Percentiles rank a stretch among this genome's conserved stretches.
Evolutionary conservation across 257 asterid species (phyloP).

Genomic region (Linderniella brevidens): DNA sequence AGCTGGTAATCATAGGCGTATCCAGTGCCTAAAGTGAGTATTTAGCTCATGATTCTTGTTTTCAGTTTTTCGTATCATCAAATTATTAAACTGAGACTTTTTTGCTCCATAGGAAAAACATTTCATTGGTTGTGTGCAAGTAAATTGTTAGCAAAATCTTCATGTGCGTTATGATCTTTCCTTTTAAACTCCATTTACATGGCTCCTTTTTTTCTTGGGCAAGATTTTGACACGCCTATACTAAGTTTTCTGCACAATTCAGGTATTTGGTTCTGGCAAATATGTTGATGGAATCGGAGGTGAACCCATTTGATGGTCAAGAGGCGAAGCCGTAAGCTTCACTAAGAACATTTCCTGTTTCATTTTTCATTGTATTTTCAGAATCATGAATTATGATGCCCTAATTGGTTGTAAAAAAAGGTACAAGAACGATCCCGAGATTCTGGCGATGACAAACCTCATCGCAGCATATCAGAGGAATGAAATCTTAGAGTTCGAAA

Average conservation of each 20-base stretch:
- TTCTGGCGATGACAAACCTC: conserved; percentile 92
- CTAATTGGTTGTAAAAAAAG: conserved; percentile 20
- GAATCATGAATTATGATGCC: not conserved
- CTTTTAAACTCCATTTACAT: too few relatives aligned
- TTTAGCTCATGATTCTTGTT: conserved; percentile 3
- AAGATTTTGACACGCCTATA: too few relatives aligned
- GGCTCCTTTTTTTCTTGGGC: not conserved
- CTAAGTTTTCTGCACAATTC: conserved; percentile 8
- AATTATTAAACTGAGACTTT: not conserved
- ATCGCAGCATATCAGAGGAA: conserved; percentile 95
- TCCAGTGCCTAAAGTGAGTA: conserved; percentile 85
- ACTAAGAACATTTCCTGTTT: conserved; percentile 8
- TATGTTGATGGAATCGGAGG: conserved; percentile 98
- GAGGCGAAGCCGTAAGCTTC: conserved; percentile 93
- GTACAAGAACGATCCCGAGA: conserved; percentile 92
- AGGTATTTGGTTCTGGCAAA: conserved; percentile 97
- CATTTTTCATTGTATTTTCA: conserved; percentile 1
- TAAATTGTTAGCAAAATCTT: too few relatives aligned
- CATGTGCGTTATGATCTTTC: too few relatives aligned
- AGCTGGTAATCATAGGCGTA: conserved; percentile 95
- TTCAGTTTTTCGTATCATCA: not conserved
- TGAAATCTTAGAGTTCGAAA: conserved; percentile 91
- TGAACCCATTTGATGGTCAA: conserved; percentile 96
- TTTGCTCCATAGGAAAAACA: not conserved
- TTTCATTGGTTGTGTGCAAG: not conserved